Conservation (phyloP, 2,329 filamentous ascomycete species). For the Neocucurbitaria cava region DNA sequence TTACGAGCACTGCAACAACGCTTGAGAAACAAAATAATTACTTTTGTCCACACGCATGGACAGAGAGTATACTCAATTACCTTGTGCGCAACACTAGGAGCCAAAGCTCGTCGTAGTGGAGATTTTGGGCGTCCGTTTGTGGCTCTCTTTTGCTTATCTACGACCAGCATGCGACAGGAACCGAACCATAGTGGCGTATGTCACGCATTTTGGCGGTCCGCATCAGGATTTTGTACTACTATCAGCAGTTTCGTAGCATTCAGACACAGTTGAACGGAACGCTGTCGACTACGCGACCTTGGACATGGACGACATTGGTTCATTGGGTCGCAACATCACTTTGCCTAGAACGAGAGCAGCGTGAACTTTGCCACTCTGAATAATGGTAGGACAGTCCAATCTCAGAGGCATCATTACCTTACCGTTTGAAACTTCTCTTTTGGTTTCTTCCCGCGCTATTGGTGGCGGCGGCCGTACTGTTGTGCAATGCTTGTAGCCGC, state of each 20-base stretch:
- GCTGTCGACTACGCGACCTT: neutral
- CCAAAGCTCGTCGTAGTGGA: neutral
- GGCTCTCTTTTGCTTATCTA: neutral
- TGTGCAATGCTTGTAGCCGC: slow-evolving; percentile 20
- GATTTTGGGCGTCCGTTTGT: neutral
- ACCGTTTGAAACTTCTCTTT: slow-evolving; percentile 5
- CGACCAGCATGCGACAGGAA: neutral
- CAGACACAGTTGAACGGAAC: slow-evolving; percentile 8
- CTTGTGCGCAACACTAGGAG: neutral
- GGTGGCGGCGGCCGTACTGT: slow-evolving; percentile 16
- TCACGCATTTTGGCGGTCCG: slow-evolving; percentile 6
- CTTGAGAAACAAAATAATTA: neutral
- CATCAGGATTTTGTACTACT: slow-evolving; percentile 1
- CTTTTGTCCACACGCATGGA: neutral
- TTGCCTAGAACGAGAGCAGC: slow-evolving; percentile 15
- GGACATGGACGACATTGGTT: slow-evolving; percentile 16
- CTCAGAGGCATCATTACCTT: slow-evolving; percentile 8
- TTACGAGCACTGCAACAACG: neutral
- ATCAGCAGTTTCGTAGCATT: neutral
- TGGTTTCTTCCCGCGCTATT: slow-evolving; percentile 21
- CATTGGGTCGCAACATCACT: slow-evolving; percentile 26
- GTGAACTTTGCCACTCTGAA: slow-evolving; percentile 10
- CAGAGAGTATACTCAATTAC: neutral
- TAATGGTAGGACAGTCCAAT: slow-evolving; percentile 11
- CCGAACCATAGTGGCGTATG: slow-evolving; percentile 8